Conservation (phyloP, 2,329 filamentous ascomycete genomes). For the Verticillium zaregamsianum region DNA sequence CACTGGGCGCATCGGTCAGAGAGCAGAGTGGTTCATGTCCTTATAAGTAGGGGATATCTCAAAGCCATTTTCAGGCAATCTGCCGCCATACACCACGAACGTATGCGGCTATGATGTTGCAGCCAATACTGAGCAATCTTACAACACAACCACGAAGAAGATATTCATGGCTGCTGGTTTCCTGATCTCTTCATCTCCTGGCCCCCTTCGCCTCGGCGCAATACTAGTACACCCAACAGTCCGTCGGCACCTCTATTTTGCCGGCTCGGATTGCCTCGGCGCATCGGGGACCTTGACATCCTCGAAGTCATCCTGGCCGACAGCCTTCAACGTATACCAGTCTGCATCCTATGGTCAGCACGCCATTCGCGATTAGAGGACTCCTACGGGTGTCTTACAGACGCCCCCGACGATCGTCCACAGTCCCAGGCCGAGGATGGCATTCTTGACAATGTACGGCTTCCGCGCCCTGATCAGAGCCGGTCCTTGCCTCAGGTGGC, state of each 20-base stretch:
- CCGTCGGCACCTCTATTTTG: constrained; percentile 18
- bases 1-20: neutral
- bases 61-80: neutral
- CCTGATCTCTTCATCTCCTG: neutral
- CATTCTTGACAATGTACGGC: constrained; percentile 89
- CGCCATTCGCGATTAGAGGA: neutral
- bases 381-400: constrained; percentile 60
- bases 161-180: neutral
- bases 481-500: constrained; percentile 76
- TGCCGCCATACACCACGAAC: neutral
- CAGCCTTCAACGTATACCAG: constrained; percentile 67
- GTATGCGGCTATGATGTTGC: neutral
- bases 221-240: neutral
- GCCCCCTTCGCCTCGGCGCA: neutral
- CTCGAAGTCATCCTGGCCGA: constrained; percentile 95
- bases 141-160: neutral
- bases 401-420: constrained; percentile 74
- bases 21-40: neutral
- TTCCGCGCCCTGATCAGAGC: constrained; percentile 87
- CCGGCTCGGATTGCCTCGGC: constrained; percentile 46
- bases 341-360: constrained; percentile 31
- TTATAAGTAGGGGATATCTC: neutral
- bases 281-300: constrained; percentile 86
- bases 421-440: constrained; percentile 72
- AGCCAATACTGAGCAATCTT: neutral